Percentiles rank a stretch among this genome's conserved stretches.
These are phyloP conservation scores for Seminavis robusta DNA, from an alignment of 108 stramenopile species.

Conservation along the genomic window DNA sequence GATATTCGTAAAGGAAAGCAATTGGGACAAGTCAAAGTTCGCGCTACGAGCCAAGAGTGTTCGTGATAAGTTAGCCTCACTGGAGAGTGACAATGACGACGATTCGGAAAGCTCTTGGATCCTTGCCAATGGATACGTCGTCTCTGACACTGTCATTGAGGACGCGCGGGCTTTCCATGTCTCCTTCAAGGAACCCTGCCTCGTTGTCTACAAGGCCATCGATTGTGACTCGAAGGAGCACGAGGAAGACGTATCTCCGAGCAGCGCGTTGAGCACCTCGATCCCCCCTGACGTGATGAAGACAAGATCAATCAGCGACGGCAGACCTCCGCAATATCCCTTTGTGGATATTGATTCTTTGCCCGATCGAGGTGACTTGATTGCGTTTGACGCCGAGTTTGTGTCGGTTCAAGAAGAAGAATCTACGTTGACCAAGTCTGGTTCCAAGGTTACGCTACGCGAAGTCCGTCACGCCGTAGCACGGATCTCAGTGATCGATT, in stretches of 20 bases:
- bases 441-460: constrained; percentile 69
- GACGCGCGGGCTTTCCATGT: constrained; percentile 78
- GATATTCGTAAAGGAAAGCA: constrained; percentile 4
- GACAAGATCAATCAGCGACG: constrained; percentile 49
- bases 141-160: constrained; percentile 44
- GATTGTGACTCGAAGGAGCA: no score
- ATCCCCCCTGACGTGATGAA: constrained; percentile 53
- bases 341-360: constrained; percentile 13
- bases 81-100: background rate
- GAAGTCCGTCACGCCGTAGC: constrained; percentile 85
- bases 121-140: constrained; percentile 77
- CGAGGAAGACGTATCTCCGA: constrained; percentile 26
- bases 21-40: background rate
- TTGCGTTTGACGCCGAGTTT: constrained; percentile 92
- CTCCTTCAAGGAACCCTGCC: constrained; percentile 72
- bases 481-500: constrained; percentile 85
- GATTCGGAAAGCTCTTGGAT: constrained; percentile 50
- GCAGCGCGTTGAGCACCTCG: background rate
- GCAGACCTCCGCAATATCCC: constrained; percentile 12
- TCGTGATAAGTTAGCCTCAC: constrained; percentile 7
- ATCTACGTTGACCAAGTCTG: constrained; percentile 61
- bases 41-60: constrained; percentile 1
- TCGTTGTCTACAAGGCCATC: constrained; percentile 45
- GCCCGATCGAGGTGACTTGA: constrained; percentile 56
- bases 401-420: constrained; percentile 85